Base-by-base conservation (phyloP, 495 filamentous ascomycete genomes). In the Chaetomium fimeti region DNA sequence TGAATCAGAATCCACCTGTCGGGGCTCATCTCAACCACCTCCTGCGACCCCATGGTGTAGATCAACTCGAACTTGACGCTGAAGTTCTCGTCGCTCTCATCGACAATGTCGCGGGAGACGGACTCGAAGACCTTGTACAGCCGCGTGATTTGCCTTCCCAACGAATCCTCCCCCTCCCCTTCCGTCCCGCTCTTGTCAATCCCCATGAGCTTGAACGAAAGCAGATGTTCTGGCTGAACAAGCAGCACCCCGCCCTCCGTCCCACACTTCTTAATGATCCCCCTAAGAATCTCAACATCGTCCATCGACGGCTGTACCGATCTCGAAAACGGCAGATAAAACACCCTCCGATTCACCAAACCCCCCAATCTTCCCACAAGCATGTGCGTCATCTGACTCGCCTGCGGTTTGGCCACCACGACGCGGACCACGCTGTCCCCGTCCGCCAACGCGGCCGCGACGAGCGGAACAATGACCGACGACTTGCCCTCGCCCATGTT, bases 401-500 rank as follows among this genome's bases (percentile, higher is more conserved):
- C 80, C 62, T 86, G 81, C 0, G 88, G 80, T 66, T 87, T 88
- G 18, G 79, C 79, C 13, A 90, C 88, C 6, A 91, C 68, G 0
- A 91, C 77, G 20, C 87, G 73, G 0, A 83, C 79, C 0, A 91
- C 74, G 22, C 72, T 76, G 0, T 64, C 65, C 0, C 77, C 75
- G 65, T 91, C 72, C 0, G 87, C 87, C n/a, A 91, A 68, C 5
- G 76, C 72, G 0, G 79, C 77, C 6, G 85, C 82, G 15, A 87
- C 82, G 52, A 88, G 83, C 0, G 89, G 88, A 6, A 89, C 81
- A 61, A 92, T 89, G 2, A 90, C 83, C 0, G 86, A 86, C 0
- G 87, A 87, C 68, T 92, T 92, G 0, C 89, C 89, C 69, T 89
- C 82, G 0, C 89, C 89, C 88, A 91, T 91, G 66, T 89, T 90